Evolutionary conservation across 768 basidiomycete species (phyloP).

Genomic region (Clathrus columnatus): DNA sequence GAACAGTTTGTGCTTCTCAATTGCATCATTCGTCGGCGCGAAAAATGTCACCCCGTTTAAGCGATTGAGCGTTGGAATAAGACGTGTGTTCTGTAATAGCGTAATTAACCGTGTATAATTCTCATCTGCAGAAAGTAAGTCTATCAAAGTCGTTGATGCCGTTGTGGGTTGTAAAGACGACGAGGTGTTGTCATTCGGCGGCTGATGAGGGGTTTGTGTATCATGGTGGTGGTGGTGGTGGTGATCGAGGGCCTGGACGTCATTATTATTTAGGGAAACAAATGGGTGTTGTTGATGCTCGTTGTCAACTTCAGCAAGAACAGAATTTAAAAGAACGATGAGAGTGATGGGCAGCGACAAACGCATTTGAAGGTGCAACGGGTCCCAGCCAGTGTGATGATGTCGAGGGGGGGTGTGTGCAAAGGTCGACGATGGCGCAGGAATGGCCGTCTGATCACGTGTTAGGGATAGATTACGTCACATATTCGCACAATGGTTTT

Average conservation of each 20-base stretch:
- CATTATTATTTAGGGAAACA: too few relatives aligned
- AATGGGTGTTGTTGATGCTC: neutral
- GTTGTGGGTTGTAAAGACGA: conserved; percentile 15
- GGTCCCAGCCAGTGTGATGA: neutral
- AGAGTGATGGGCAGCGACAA: neutral
- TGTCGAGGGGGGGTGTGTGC: neutral
- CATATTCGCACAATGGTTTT: too few relatives aligned
- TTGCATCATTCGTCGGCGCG: conserved; percentile 92
- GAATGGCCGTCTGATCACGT: too few relatives aligned
- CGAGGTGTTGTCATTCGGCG: neutral
- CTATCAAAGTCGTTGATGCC: conserved; percentile 58
- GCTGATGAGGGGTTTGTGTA: neutral
- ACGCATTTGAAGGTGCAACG: neutral
- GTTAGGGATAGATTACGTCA: too few relatives aligned
- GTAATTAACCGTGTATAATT: conserved; percentile 69
- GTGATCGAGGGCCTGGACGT: too few relatives aligned
- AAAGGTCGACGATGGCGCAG: neutral
- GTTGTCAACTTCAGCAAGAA: neutral
- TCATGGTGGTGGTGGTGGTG: too few relatives aligned
- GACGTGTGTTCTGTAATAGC: conserved; percentile 74
- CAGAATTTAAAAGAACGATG: neutral
- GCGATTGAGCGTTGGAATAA: conserved; percentile 86
- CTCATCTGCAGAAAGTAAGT: conserved; percentile 62
- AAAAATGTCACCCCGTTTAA: conserved; percentile 81
- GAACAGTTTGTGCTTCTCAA: conserved; percentile 29